Evolutionary conservation across 2,329 filamentous ascomycete species (phyloP).

Genomic region (Byssothecium circinans): DNA sequence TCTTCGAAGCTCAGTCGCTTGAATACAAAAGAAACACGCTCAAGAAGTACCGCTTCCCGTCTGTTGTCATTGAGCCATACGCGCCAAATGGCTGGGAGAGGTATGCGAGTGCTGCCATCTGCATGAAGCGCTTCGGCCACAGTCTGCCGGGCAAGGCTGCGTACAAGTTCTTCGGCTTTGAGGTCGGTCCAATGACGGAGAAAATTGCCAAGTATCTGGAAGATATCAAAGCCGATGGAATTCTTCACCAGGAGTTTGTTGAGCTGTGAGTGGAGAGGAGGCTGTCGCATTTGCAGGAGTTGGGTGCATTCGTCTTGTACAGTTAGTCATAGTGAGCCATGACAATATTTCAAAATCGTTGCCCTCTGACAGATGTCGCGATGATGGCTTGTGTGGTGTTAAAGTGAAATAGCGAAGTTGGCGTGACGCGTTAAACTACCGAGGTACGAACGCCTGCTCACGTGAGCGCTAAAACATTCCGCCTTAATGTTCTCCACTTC

Average conservation of each 20-base stretch:
- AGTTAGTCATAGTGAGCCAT: too few species aligned
- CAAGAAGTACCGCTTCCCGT: constrained; percentile 46
- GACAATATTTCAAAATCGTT: too few species aligned
- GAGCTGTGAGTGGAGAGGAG: constrained; percentile 23
- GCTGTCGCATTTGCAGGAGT: too few species aligned
- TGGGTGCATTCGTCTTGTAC: too few species aligned
- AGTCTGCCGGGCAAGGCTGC: constrained; percentile 57
- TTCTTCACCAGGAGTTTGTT: constrained; percentile 36
- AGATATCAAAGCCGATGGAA: constrained; percentile 39
- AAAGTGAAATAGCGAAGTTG: too few species aligned
- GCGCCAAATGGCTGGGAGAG: constrained; percentile 61
- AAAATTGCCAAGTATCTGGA: constrained; percentile 45
- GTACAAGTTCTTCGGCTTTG: constrained; percentile 61
- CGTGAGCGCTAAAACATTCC: not conserved
- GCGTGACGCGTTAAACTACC: too few species aligned
- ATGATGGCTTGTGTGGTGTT: too few species aligned
- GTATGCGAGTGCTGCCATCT: constrained; percentile 60
- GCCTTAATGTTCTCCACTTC: too few species aligned
- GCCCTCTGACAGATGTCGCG: too few species aligned
- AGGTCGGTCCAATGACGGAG: constrained; percentile 48
- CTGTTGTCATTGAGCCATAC: constrained; percentile 64
- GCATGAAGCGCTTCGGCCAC: constrained; percentile 59
- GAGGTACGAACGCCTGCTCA: constrained; percentile 1
- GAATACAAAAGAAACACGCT: constrained; percentile 54
- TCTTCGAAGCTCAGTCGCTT: constrained; percentile 52